These are phyloP conservation scores for Magnolia sinica DNA, from an alignment of 164 flowering plant genomes.

Conservation along the genomic window DNA sequence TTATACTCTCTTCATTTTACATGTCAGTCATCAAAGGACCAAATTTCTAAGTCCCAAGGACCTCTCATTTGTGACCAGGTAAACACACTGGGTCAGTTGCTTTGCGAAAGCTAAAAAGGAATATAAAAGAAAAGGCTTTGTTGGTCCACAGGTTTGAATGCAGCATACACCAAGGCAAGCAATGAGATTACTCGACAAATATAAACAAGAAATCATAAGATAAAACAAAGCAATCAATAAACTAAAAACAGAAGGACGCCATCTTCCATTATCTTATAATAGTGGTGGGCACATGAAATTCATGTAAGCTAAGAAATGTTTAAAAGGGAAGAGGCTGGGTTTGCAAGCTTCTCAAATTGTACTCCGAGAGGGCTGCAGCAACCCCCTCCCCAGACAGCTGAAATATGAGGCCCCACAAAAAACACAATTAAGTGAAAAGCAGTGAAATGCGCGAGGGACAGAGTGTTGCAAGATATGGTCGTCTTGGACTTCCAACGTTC, in stretches of 20 bases:
- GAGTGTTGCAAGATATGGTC: background rate
- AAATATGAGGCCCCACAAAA: background rate
- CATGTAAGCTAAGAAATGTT: background rate
- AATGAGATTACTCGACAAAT: background rate
- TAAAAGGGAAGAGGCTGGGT: background rate
- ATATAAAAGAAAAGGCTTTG: background rate
- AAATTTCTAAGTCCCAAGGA: constrained; percentile 2
- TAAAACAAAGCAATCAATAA: background rate
- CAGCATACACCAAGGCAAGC: background rate
- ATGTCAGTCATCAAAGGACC: background rate
- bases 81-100: background rate
- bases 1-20: background rate
- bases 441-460: background rate
- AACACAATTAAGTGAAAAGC: background rate
- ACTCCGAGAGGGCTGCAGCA: too few species aligned
- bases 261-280: background rate
- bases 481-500: background rate
- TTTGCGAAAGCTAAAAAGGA: background rate
- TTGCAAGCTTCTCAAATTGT: too few species aligned
- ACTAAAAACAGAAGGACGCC: background rate
- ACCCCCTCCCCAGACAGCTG: too few species aligned
- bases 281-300: background rate
- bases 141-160: background rate
- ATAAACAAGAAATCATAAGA: background rate
- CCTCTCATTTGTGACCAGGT: background rate